phyloP scores from a whole-genome alignment of 2,329 filamentous ascomycete species.

The Calonectria ilicicola region DNA sequence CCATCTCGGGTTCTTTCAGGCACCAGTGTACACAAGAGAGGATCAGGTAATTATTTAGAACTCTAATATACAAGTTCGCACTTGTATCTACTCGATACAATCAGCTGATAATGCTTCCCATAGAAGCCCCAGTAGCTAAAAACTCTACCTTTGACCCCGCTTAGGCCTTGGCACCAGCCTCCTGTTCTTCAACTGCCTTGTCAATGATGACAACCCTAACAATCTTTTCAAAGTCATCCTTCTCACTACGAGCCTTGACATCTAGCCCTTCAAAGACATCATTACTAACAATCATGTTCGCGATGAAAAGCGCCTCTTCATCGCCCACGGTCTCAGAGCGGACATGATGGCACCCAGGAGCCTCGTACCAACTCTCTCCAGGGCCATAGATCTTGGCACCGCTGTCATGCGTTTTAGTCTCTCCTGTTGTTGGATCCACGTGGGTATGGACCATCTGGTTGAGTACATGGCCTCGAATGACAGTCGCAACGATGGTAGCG shows the following conservation, averaged over 20 bases:
- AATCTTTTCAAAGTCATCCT: constrained; percentile 27
- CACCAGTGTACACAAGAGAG: too few species aligned
- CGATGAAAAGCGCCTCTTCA: constrained; percentile 27
- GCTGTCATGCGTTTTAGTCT: constrained; percentile 12
- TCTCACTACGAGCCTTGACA: constrained; percentile 4
- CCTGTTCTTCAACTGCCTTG: constrained; percentile 26
- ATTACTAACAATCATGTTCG: constrained; percentile 25
- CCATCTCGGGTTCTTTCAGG: too few species aligned
- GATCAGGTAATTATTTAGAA: too few species aligned
- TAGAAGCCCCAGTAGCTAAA: too few species aligned
- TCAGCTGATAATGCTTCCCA: too few species aligned
- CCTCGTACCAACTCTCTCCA: constrained; percentile 34
- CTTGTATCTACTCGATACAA: too few species aligned
- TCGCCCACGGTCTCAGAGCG: constrained; percentile 30
- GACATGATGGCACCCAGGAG: constrained; percentile 32
- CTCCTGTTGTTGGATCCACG: constrained; percentile 17
- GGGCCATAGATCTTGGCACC: constrained; percentile 31
- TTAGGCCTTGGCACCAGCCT: background rate
- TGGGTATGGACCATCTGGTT: constrained; percentile 32
- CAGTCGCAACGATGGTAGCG: constrained; percentile 25
- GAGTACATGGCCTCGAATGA: constrained; percentile 26
- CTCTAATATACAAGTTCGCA: too few species aligned
- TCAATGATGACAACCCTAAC: constrained; percentile 27
- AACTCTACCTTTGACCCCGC: background rate
- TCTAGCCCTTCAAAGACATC: constrained; percentile 27